Base-by-base conservation (phyloP, 768 basidiomycete genomes). In the Lactarius hatsudake region DNA sequence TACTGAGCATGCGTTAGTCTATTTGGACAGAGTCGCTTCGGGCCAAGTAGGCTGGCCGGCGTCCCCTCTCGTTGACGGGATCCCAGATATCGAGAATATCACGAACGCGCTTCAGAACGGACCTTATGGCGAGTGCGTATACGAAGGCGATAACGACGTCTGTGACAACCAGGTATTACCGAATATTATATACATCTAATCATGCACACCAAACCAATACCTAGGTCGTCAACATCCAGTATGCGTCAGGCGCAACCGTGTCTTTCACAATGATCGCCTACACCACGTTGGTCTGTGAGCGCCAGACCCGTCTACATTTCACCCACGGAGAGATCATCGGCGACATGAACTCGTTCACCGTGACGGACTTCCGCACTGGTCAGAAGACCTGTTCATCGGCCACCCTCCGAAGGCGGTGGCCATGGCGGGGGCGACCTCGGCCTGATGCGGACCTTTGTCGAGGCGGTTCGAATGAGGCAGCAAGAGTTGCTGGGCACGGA, bases 261-360 rank as follows among this genome's bases (percentile, higher is more conserved):
- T 91, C 91, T 0, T 91, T 96, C 75, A 94, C 94, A 23, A 94
- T 96, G 92, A 84, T 93, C 58, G 94, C 94, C 15, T 91, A 86
- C 74, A 91, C 91, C 0, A 82, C 84, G n/a, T 79, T 83, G 53
- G 84, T 94, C 55, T 94, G 94, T 75, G 82, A 90, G 40, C 88
- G 94, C n/a, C 87, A 92, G 72, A 88, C 90, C 5, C 84, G 91
- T 17, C 79, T 94, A 73, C 93, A 95, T 75, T 95, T 95, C 72
- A 87, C 88, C 3, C 84, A 91, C 65, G 94, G 94, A 5, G 94
- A 95, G 77, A 87, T 96, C 61, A 81, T 94, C n/a, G 94, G 94
- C 32, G 85, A 96, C 75, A 93, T 93, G 91, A 76, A 65, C 18
- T 82, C 78, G 13, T 94, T 90, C 73, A 91, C 86, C 17, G 86